Base-by-base conservation (phyloP, 2,329 filamentous ascomycete species). In the Alternaria dauci region DNA sequence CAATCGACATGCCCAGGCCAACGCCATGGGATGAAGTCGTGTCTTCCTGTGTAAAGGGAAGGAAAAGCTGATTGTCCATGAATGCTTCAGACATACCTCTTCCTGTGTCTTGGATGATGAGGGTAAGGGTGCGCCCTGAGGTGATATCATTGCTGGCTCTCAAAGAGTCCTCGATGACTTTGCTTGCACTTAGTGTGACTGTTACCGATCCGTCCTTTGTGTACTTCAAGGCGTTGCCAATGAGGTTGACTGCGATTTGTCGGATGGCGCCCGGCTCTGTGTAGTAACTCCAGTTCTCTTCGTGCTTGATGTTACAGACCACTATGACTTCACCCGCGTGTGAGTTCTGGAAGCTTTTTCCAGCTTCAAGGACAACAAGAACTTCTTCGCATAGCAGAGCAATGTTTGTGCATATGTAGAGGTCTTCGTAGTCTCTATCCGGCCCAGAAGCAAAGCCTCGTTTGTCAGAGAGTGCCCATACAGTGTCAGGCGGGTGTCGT, bases 11-110 rank as follows among this genome's bases (percentile, higher is more conserved):
- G 20, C 44, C 44, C 14, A 48, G 12, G 3, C 44, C 44, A 2
- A 48, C 44, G 23, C 44, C 44, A 11, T 48, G 6, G 3, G 44
- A 48, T 18, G 44, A 11, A 3, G 44, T 48, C 12, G 26, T 12
- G 12, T 48, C 44, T 32, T 48, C 44, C 44, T 48, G 44, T 16
- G 44, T 48, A 48, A 48, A 48, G 16, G 44, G 44, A n/a, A 48
- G 16, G 23, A 48, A 48, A n/a, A 48, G 44, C 2, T 48, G 44
- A n/a, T 48, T 48, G 16, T 48, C 44, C 12, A 48, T 7, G 12
- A 48, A 48, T 16, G 20, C 44, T n/a, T 48, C 23, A 18, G 44
- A 48, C 16, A 48, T 48, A n/a, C 44, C 44, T 12, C 23, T 48
- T 2, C 44, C 44, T 5, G 44, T 48, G 44, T 48, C 44, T 7